Evolutionary conservation across 176 grass and related monocot genomes (phyloP), one percentile per base, ranked within the genome.

Genomic region (Oryza longistaminata): DNA sequence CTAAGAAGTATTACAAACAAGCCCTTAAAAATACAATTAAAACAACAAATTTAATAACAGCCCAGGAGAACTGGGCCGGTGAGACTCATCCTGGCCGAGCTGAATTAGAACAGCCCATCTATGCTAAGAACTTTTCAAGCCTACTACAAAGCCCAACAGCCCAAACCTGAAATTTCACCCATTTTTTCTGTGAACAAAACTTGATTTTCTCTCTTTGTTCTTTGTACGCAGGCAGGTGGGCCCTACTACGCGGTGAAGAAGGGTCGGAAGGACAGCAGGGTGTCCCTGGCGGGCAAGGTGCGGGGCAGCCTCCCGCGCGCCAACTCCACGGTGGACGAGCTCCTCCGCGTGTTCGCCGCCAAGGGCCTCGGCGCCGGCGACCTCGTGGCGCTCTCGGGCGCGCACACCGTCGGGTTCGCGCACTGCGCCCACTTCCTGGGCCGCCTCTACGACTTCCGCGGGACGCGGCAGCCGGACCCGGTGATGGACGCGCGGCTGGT

Each of bases 221-320:
- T 17, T 68, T 3, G 7, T 80, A 10, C 70, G 81, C 86, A 96
- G 96, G 97, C 86, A 0, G 97, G 97, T n/a, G 97, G 97, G 5
- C 93, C 93, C 0, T 86, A 87, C 72, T 99, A 92, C 74, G 29
- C 25, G 0, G 93, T 96, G 45, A 99, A 92, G 85, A 94, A 94
- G n/a, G 97, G 97, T 0, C 55, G 97, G 6, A 94, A 96, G 76
- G 97, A 99, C 90, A 92, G 93, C 92, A 95, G 90, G 78, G 97
- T 91, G 17, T 99, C 97, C 0, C 76, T 99, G 44, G 52, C 86
- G 1, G 68, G 31, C 5, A 99, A 96, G 35, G 93, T 94, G 45
- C 73, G 75, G 10, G 67, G 21, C 39, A 94, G 93, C 86, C 90
- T 99, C 0, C 93, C 97, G 2, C 91, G 76, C 15, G 88, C 93